Evolutionary conservation across 2,329 filamentous ascomycete species (phyloP).

Genomic region (Parasarocladium wereldwijsianum): DNA sequence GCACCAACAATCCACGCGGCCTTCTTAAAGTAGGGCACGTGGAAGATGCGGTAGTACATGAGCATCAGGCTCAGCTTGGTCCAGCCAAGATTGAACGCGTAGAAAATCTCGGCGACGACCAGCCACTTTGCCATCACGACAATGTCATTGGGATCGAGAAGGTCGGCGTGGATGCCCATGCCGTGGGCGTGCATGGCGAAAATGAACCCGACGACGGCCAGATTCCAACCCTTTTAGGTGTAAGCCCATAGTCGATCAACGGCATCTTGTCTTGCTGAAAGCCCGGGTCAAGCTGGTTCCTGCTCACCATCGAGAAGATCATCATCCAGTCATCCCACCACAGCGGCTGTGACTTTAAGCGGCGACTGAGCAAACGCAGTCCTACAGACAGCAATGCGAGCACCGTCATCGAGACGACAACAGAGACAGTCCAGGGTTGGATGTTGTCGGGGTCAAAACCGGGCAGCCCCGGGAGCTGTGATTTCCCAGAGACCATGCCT

Average conservation of each 20-base stretch:
- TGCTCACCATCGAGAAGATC: slow-evolving; percentile 29
- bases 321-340: slow-evolving; percentile 39
- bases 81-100: slow-evolving; percentile 30
- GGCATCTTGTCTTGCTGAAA: no score
- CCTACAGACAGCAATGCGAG: slow-evolving; percentile 22
- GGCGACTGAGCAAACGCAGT: slow-evolving; percentile 25
- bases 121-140: slow-evolving; percentile 31
- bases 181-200: slow-evolving; percentile 29
- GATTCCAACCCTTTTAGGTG: slow-evolving; percentile 20
- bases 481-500: slow-evolving; percentile 3
- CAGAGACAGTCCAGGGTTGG: slow-evolving; percentile 26
- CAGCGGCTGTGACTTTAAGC: slow-evolving; percentile 24
- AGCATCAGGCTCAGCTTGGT: slow-evolving; percentile 34
- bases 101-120: slow-evolving; percentile 30
- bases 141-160: slow-evolving; percentile 19
- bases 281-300: no score
- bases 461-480: slow-evolving; percentile 11
- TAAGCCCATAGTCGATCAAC: no score
- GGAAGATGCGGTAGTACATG: slow-evolving; percentile 40
- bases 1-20: slow-evolving; percentile 23
- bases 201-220: slow-evolving; percentile 29
- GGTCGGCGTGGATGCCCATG: slow-evolving; percentile 30
- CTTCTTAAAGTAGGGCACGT: slow-evolving; percentile 24
- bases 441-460: slow-evolving; percentile 20
- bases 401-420: slow-evolving; percentile 24